A percentile compares a stretch with the other conserved stretches of the same genome.
Evolutionary conservation across 768 basidiomycete species (phyloP).

Genomic region (Boletus reticuloceps): DNA sequence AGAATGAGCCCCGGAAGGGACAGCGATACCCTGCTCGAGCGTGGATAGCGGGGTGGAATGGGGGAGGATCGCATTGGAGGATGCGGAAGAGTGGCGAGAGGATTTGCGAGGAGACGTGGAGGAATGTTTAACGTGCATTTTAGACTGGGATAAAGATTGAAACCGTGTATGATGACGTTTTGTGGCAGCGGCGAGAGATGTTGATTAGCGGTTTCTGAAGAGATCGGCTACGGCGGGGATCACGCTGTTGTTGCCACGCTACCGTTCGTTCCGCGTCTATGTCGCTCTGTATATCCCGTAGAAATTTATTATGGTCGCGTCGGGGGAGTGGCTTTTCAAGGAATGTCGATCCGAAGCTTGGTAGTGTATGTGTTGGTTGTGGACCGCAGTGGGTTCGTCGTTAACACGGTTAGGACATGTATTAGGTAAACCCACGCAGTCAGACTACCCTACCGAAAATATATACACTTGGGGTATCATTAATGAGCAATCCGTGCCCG

Average conservation of each 20-base stretch:
- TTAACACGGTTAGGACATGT: neutral
- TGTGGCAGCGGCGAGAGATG: constrained; percentile 8
- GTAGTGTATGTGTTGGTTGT: constrained; percentile 9
- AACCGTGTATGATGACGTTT: constrained; percentile 2
- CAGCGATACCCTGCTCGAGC: constrained; percentile 29
- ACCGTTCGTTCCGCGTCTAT: neutral
- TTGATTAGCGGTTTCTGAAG: constrained; percentile 6
- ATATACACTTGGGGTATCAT: too few species aligned
- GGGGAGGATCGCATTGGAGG: constrained; percentile 15
- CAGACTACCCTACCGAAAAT: too few species aligned
- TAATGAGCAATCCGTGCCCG: neutral
- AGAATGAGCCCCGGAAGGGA: constrained; percentile 47
- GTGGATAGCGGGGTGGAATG: constrained; percentile 31
- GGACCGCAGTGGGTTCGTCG: constrained; percentile 1
- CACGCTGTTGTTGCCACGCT: constrained; percentile 5
- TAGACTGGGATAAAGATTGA: neutral
- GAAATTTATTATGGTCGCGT: constrained; percentile 3
- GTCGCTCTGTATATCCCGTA: neutral
- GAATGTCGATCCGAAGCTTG: constrained; percentile 25
- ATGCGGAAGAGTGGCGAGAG: constrained; percentile 29
- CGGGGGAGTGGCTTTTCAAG: constrained; percentile 18
- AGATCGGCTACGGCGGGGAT: constrained; percentile 9
- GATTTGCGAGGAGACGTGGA: constrained; percentile 29
- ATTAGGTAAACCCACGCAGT: constrained; percentile 16
- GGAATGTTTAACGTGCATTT: constrained; percentile 28